A percentile compares a stretch with the other conserved stretches of the same genome.
Evolutionary conservation across 192 early-diverging fungal species (phyloP).

Genomic region (Coemansia sp.): DNA sequence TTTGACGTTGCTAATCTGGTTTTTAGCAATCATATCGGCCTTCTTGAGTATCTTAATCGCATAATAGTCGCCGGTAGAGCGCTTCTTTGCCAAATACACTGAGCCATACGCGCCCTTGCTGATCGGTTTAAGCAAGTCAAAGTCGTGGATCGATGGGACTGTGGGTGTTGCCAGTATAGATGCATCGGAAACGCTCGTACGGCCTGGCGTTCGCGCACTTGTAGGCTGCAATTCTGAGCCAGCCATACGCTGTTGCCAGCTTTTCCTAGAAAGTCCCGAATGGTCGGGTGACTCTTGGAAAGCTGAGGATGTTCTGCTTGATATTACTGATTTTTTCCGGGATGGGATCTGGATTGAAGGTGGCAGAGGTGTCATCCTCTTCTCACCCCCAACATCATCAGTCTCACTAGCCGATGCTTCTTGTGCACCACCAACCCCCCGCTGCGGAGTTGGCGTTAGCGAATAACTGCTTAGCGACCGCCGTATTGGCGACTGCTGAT

Average conservation of each 20-base stretch:
- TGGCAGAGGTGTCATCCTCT: background rate
- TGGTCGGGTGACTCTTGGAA: background rate
- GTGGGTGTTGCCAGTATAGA: conserved; percentile 48
- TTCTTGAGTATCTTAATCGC: conserved; percentile 89
- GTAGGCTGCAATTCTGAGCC: conserved; percentile 9
- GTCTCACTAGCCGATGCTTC: background rate
- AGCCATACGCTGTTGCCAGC: conserved; percentile 10
- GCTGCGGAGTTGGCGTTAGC: background rate
- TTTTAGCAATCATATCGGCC: conserved; percentile 90
- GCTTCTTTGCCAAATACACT: conserved; percentile 81
- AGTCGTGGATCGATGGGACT: conserved; percentile 83
- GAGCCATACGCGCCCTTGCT: conserved; percentile 90
- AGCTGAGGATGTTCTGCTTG: background rate
- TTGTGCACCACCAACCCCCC: background rate
- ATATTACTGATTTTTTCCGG: background rate
- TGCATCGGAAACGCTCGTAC: conserved; percentile 11
- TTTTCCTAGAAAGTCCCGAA: background rate
- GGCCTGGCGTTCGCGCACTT: conserved; percentile 2
- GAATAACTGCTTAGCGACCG: conserved; percentile 8
- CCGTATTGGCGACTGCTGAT: background rate
- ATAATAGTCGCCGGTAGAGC: conserved; percentile 79
- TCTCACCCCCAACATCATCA: background rate
- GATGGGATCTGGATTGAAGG: conserved; percentile 1
- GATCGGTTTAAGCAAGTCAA: conserved; percentile 87
- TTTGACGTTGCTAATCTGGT: conserved; percentile 56